Conservation (phyloP, 1,284 basidiomycete genomes). For the Cryptococcus jaspeensis region DNA sequence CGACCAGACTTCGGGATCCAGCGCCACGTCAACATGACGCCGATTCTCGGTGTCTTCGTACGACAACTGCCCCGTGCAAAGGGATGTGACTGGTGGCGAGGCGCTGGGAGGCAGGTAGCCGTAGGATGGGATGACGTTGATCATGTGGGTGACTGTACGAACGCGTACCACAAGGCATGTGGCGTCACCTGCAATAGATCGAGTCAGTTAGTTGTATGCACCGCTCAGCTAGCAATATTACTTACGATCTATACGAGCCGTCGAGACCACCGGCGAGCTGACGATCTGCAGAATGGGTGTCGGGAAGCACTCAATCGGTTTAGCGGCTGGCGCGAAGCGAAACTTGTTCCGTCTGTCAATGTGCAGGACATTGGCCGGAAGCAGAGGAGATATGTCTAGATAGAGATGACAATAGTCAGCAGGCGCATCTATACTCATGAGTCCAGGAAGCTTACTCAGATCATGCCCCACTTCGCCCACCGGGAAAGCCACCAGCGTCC, state of each 20-base stretch:
- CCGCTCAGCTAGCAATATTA: neutral
- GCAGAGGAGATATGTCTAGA: conserved; percentile 33
- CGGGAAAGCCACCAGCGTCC: conserved; percentile 26
- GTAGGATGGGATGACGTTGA: conserved; percentile 26
- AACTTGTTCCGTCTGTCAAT: conserved; percentile 1
- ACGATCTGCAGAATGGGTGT: conserved; percentile 32
- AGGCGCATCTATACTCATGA: neutral
- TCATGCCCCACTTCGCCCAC: conserved; percentile 32
- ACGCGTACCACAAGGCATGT: conserved; percentile 27
- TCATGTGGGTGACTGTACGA: conserved; percentile 20
- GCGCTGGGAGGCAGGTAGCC: conserved; percentile 14
- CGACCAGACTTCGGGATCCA: conserved; percentile 30
- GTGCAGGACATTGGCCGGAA: conserved; percentile 13
- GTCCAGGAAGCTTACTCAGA: conserved; percentile 23
- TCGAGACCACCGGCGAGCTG: conserved; percentile 21
- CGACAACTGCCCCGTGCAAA: conserved; percentile 5
- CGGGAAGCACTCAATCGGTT: conserved; percentile 19
- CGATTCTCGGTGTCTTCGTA: conserved; percentile 29
- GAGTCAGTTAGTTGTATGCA: neutral
- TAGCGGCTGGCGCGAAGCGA: conserved; percentile 20
- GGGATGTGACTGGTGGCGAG: conserved; percentile 6
- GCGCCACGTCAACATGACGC: conserved; percentile 32
- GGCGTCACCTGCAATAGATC: conserved; percentile 18
- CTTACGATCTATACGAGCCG: conserved; percentile 25
- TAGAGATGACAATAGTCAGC: neutral